phyloP scores from a whole-genome alignment of 345 rosid genomes.

The Eucalyptus virginea region DNA sequence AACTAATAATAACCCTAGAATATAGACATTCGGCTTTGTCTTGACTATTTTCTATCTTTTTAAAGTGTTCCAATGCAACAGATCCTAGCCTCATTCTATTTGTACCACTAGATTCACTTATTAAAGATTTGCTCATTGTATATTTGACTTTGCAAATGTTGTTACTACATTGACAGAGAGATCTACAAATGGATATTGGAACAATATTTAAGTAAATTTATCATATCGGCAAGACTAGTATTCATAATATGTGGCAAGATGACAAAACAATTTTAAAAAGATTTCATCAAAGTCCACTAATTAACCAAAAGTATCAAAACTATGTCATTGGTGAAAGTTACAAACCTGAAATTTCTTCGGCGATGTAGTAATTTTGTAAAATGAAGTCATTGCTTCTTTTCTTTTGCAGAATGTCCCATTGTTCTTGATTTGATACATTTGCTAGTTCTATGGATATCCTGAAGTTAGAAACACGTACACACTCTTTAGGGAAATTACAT shows the following conservation, averaged over 20 bases:
- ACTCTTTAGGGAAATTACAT: background rate
- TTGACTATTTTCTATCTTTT: no score
- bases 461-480: background rate
- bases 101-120: no score
- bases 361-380: background rate
- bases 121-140: no score
- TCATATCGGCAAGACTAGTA: no score
- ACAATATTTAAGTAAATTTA: no score
- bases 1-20: no score
- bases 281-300: background rate
- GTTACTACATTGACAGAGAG: rapidly evolving
- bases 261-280: background rate
- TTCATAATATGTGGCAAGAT: background rate
- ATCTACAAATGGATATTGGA: no score
- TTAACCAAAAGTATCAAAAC: background rate
- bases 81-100: rapidly evolving
- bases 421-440: slow-evolving; percentile 20
- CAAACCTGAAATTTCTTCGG: slow-evolving; percentile 6
- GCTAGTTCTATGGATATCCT: slow-evolving; percentile 40
- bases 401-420: slow-evolving; percentile 12
- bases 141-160: no score
- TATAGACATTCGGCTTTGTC: rapidly evolving
- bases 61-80: no score
- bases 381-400: slow-evolving; percentile 25
- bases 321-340: no score